A percentile compares a stretch with the other conserved stretches of the same genome.
Conservation (phyloP, 805 yeast genomes). For the Saturnispora silvae region DNA sequence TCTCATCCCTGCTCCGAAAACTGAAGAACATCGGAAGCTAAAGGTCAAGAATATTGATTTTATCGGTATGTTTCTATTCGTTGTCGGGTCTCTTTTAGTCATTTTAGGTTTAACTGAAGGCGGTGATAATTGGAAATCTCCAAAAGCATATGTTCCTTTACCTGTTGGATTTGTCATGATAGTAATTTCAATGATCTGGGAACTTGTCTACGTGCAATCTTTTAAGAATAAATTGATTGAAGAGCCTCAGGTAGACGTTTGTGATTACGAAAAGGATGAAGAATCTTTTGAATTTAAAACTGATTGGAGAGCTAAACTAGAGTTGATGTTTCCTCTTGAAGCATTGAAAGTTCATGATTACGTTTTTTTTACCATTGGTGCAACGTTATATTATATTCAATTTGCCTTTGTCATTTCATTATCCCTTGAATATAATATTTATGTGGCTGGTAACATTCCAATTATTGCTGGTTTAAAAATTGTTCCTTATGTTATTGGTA, state of each 20-base stretch:
- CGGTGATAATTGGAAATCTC: conserved; percentile 32
- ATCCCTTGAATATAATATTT: conserved; percentile 18
- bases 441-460: conserved; percentile 23
- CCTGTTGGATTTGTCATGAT: conserved; percentile 29
- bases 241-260: not conserved
- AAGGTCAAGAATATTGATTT: conserved; percentile 26
- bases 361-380: conserved; percentile 11
- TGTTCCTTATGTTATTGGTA: conserved; percentile 26
- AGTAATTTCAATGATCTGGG: conserved; percentile 22
- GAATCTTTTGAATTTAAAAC: not conserved
- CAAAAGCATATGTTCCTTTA: conserved; percentile 34
- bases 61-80: conserved; percentile 25
- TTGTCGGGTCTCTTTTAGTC: conserved; percentile 28
- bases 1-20: conserved; percentile 22
- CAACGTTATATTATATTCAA: conserved; percentile 7
- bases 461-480: conserved; percentile 29
- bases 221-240: conserved; percentile 8
- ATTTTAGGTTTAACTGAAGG: conserved; percentile 37
- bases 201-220: conserved; percentile 15
- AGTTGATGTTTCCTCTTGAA: conserved; percentile 17
- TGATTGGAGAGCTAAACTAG: conserved; percentile 14
- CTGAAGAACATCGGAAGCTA: conserved; percentile 17
- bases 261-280: conserved; percentile 6
- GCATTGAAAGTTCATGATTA: conserved; percentile 16
- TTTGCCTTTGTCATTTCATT: conserved; percentile 8